Conservation (phyloP, 2,329 filamentous ascomycete species). For the Elsinoe batatas region DNA sequence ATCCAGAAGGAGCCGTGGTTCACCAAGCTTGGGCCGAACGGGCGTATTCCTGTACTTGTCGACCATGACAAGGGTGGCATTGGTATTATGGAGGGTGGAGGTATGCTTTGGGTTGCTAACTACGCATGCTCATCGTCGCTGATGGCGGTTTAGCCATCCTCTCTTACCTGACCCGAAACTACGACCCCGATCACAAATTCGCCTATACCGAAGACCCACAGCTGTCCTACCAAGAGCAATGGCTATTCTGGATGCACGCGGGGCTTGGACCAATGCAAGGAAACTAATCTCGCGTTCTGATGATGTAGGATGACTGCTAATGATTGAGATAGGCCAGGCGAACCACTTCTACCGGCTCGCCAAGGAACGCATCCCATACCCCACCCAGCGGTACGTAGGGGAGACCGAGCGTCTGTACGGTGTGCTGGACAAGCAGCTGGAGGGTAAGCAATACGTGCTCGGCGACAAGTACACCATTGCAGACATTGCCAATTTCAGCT, state of each 20-base stretch:
- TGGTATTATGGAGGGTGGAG: conserved; percentile 38
- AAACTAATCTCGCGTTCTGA: not conserved
- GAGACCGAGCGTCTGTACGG: conserved; percentile 39
- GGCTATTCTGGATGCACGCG: conserved; percentile 48
- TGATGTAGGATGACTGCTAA: not conserved
- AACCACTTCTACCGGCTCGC: conserved; percentile 33
- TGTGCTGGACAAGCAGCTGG: conserved; percentile 35
- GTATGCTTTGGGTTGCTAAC: conserved; percentile 17
- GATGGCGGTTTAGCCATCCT: conserved; percentile 30
- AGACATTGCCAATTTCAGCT: conserved; percentile 38
- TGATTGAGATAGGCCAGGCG: conserved; percentile 12
- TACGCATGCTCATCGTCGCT: not conserved
- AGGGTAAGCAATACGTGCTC: conserved; percentile 34
- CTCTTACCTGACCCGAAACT: conserved; percentile 35
- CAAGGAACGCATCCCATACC: conserved; percentile 36
- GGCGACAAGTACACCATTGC: conserved; percentile 39
- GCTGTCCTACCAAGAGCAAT: conserved; percentile 44
- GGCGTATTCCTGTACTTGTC: conserved; percentile 55
- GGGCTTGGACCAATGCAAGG: conserved; percentile 37
- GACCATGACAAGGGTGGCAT: conserved; percentile 55
- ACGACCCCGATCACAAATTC: conserved; percentile 39
- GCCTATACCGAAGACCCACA: conserved; percentile 39
- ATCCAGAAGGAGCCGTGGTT: conserved; percentile 61
- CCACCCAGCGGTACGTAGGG: conserved; percentile 35
- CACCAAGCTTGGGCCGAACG: conserved; percentile 53